Evolutionary conservation across 1,284 basidiomycete species (phyloP).

Genomic region (Retiboletus flavoniger): DNA sequence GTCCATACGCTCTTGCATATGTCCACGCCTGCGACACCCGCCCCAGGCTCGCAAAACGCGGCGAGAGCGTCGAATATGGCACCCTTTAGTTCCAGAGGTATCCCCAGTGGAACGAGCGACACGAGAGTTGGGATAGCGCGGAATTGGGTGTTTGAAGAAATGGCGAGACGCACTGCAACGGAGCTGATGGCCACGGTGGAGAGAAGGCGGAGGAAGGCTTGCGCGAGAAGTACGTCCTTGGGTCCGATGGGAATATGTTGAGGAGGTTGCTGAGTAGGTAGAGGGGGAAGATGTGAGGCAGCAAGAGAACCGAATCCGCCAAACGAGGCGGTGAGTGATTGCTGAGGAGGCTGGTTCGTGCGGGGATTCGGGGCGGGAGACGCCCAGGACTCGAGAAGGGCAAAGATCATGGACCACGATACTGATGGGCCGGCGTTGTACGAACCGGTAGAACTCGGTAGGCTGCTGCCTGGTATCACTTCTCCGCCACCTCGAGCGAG

Average conservation of each 20-base stretch:
- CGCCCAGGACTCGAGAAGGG: slow-evolving; percentile 54
- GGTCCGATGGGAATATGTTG: slow-evolving; percentile 60
- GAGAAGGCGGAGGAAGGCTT: slow-evolving; percentile 80
- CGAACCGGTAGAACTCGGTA: slow-evolving; percentile 31
- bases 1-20: slow-evolving; percentile 82
- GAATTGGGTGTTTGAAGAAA: slow-evolving; percentile 77
- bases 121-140: slow-evolving; percentile 79
- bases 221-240: slow-evolving; percentile 77
- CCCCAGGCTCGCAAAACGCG: slow-evolving; percentile 80
- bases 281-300: slow-evolving; percentile 16
- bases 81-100: slow-evolving; percentile 91
- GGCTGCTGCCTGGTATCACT: slow-evolving; percentile 54
- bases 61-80: slow-evolving; percentile 81
- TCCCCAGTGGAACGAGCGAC: slow-evolving; percentile 73
- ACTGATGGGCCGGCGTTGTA: slow-evolving; percentile 37
- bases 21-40: slow-evolving; percentile 70
- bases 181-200: slow-evolving; percentile 80
- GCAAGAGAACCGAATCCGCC: slow-evolving; percentile 34
- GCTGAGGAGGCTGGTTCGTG: slow-evolving; percentile 27
- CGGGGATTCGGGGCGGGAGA: slow-evolving; percentile 31
- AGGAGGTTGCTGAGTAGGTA: slow-evolving; percentile 29
- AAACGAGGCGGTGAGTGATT: slow-evolving; percentile 25
- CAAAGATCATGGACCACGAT: slow-evolving; percentile 54
- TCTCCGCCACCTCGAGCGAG: slow-evolving; percentile 68
- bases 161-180: slow-evolving; percentile 73